Percentiles rank a stretch among this genome's conserved stretches.
Conservation (phyloP, 2,329 filamentous ascomycete genomes). For the Curvularia spicifera region DNA sequence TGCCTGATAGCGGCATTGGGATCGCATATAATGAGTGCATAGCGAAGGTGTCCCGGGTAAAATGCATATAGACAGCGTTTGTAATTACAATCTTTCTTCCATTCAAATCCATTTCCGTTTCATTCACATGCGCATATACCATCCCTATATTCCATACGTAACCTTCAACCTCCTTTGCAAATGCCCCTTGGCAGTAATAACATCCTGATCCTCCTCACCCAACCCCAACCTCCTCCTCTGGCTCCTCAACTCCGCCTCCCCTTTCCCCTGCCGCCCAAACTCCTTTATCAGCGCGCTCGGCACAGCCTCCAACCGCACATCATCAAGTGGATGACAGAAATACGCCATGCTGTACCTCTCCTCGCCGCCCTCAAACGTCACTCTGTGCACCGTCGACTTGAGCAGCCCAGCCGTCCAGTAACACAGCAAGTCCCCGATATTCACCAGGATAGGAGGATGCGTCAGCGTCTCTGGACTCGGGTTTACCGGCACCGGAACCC, state of each 20-base stretch:
- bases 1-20: slow-evolving; percentile 10
- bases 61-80: slow-evolving; percentile 10
- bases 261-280: slow-evolving; percentile 40
- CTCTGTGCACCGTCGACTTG: slow-evolving; percentile 86
- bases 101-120: background rate
- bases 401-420: slow-evolving; percentile 93
- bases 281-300: slow-evolving; percentile 59
- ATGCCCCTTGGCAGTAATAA: slow-evolving; percentile 66
- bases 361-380: slow-evolving; percentile 68
- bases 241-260: slow-evolving; percentile 41
- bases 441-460: slow-evolving; percentile 57
- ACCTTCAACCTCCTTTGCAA: slow-evolving; percentile 63
- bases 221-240: slow-evolving; percentile 53
- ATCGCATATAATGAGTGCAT: slow-evolving; percentile 18
- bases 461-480: slow-evolving; percentile 66
- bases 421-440: slow-evolving; percentile 75
- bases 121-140: background rate
- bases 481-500: slow-evolving; percentile 54
- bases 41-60: slow-evolving; percentile 20
- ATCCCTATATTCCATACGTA: slow-evolving; percentile 58
- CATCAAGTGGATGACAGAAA: slow-evolving; percentile 68
- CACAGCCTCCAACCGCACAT: slow-evolving; percentile 60
- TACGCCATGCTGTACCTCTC: slow-evolving; percentile 65
- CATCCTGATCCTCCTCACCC: slow-evolving; percentile 46
- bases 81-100: background rate